Evolutionary conservation across 495 filamentous ascomycete species (phyloP).

Genomic region (Annulohypoxylon moriforme): DNA sequence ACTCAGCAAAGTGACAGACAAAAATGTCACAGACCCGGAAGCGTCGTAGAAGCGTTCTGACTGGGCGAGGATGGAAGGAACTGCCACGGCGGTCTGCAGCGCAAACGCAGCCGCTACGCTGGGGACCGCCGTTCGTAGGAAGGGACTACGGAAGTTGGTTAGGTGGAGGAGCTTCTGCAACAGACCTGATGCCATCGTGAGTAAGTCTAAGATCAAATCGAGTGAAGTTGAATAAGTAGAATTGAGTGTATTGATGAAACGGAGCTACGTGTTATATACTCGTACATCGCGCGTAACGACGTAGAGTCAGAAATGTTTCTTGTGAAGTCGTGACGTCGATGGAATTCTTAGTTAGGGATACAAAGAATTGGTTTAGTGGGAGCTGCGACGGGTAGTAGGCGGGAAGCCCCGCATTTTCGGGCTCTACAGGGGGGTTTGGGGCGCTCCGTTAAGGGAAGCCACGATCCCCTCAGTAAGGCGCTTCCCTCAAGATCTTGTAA

Average conservation of each 20-base stretch:
- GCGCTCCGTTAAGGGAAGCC: background rate
- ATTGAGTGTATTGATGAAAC: background rate
- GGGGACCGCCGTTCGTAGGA: slow-evolving; percentile 69
- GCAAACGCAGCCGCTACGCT: slow-evolving; percentile 66
- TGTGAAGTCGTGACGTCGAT: slow-evolving; percentile 34
- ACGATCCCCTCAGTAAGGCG: background rate
- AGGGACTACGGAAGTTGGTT: slow-evolving; percentile 67
- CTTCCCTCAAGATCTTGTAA: background rate
- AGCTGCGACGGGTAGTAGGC: background rate
- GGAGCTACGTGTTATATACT: background rate
- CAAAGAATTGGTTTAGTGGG: background rate
- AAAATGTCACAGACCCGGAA: slow-evolving; percentile 70
- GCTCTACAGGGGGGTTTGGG: background rate
- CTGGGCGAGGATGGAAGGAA: slow-evolving; percentile 67
- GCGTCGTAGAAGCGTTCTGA: slow-evolving; percentile 74
- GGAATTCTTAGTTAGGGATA: slow-evolving; percentile 9
- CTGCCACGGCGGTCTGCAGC: slow-evolving; percentile 65
- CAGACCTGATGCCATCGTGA: slow-evolving; percentile 56
- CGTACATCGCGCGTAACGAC: background rate
- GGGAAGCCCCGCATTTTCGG: slow-evolving; percentile 5
- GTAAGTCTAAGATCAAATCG: background rate
- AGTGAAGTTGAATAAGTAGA: background rate
- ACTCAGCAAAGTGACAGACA: slow-evolving; percentile 65
- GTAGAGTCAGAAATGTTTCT: background rate
- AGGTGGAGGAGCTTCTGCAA: slow-evolving; percentile 62